These are phyloP conservation scores for Malus hybrid DNA, from an alignment of 331 rosid genomes.

Conservation along the genomic window DNA sequence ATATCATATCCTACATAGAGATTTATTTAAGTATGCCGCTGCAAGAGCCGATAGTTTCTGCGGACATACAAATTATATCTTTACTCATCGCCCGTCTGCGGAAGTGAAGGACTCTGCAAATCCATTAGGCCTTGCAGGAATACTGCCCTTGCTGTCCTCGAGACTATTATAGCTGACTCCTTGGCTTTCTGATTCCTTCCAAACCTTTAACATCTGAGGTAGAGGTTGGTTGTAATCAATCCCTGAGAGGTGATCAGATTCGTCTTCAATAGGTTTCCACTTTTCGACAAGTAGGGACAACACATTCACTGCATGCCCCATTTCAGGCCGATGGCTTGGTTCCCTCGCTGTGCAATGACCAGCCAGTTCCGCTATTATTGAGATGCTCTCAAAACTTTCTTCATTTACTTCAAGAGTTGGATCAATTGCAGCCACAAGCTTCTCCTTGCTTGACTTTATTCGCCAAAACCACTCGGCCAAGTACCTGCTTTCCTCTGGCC, in stretches of 20 bases:
- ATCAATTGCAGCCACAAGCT: slow-evolving; percentile 56
- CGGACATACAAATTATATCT: neutral
- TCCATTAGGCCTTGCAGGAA: slow-evolving; percentile 53
- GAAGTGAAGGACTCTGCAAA: slow-evolving; percentile 77
- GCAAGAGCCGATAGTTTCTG: neutral
- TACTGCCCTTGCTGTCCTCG: slow-evolving; percentile 54
- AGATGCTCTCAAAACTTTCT: slow-evolving; percentile 43
- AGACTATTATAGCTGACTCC: slow-evolving; percentile 35
- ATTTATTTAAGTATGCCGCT: neutral
- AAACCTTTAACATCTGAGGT: slow-evolving; percentile 56
- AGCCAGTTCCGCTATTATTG: slow-evolving; percentile 52
- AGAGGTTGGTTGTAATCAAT: slow-evolving; percentile 54
- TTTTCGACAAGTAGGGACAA: slow-evolving; percentile 47
- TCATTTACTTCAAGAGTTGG: slow-evolving; percentile 40
- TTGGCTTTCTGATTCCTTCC: slow-evolving; percentile 58
- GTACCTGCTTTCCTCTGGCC: slow-evolving; percentile 76
- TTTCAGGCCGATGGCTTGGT: slow-evolving; percentile 69
- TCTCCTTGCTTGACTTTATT: slow-evolving; percentile 47
- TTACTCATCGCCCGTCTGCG: slow-evolving; percentile 49
- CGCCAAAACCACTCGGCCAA: slow-evolving; percentile 77
- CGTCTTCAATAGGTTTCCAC: slow-evolving; percentile 58
- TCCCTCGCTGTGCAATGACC: slow-evolving; percentile 78
- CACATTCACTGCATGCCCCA: slow-evolving; percentile 72
- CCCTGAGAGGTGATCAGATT: slow-evolving; percentile 33
- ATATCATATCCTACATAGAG: neutral